A percentile compares a stretch with the other conserved stretches of the same genome.
Conservation (phyloP, 495 filamentous ascomycete genomes). For the Penicillium ucsense region DNA sequence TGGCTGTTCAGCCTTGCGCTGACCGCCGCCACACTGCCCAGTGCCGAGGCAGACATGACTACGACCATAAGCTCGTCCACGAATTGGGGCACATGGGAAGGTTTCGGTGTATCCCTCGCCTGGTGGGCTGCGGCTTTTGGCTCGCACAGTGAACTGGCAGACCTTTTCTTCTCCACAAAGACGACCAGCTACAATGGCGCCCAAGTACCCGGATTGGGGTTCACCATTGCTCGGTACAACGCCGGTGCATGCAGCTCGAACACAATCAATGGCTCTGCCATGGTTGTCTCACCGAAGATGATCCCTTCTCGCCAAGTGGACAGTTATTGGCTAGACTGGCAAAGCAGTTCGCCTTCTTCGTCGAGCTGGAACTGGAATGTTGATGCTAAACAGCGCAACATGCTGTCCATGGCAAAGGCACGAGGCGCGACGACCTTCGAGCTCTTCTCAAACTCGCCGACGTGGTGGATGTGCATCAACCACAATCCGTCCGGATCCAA, state of each 20-base stretch:
- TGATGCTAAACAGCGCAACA: slow-evolving; percentile 8
- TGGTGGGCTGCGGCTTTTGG: slow-evolving; percentile 10
- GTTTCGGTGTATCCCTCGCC: slow-evolving; percentile 8
- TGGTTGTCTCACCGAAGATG: slow-evolving; percentile 5
- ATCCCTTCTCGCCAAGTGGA: slow-evolving; percentile 5
- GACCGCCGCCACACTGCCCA: background rate
- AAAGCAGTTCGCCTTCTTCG: slow-evolving; percentile 2
- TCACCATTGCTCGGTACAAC: slow-evolving; percentile 9
- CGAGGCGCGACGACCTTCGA: slow-evolving; percentile 8
- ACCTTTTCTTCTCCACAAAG: slow-evolving; percentile 5
- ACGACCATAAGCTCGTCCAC: slow-evolving; percentile 3
- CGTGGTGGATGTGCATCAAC: slow-evolving; percentile 8
- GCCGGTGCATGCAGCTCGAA: slow-evolving; percentile 8
- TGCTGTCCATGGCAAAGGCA: slow-evolving; percentile 5
- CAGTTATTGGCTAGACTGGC: slow-evolving; percentile 7
- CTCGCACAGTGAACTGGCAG: slow-evolving; percentile 4
- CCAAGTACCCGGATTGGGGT: slow-evolving; percentile 4
- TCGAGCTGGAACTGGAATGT: slow-evolving; percentile 11
- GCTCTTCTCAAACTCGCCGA: slow-evolving; percentile 10
- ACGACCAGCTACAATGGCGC: slow-evolving; percentile 3
- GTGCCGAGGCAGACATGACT: background rate
- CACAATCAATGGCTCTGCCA: slow-evolving; percentile 3
- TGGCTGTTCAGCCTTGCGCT: background rate
- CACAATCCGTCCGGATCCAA: slow-evolving; percentile 5
- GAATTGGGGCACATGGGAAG: slow-evolving; percentile 3